phyloP scores from a whole-genome alignment of 768 basidiomycete genomes.

The Crassisporium funariophilum region DNA sequence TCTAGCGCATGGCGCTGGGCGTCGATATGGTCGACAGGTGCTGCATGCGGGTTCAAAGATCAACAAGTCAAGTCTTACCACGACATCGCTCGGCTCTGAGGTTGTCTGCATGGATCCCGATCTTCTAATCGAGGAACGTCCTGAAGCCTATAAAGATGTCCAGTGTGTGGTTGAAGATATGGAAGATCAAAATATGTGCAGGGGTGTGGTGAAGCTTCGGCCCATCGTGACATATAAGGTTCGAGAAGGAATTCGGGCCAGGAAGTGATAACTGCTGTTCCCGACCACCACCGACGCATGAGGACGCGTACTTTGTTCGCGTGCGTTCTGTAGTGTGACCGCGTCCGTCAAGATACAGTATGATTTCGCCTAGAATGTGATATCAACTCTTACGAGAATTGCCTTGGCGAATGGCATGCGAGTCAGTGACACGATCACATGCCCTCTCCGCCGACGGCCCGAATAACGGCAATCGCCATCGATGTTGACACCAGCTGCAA shows the following conservation, averaged over 20 bases:
- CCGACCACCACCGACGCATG: no score
- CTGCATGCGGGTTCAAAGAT: constrained; percentile 33
- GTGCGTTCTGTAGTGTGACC: no score
- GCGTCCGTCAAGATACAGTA: no score
- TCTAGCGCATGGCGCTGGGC: constrained; percentile 41
- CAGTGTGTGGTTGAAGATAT: constrained; percentile 38
- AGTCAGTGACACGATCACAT: no score
- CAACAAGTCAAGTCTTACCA: constrained; percentile 29
- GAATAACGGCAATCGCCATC: no score
- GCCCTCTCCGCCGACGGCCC: no score
- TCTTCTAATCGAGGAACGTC: constrained; percentile 39
- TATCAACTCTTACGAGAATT: no score
- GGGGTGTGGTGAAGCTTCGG: constrained; percentile 30
- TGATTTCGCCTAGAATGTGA: no score
- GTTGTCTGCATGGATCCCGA: constrained; percentile 37
- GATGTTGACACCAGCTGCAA: no score
- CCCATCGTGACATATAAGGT: constrained; percentile 43
- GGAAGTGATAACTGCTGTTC: constrained; percentile 10
- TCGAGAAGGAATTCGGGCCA: constrained; percentile 18
- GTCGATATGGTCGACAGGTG: constrained; percentile 33
- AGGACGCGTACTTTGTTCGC: no score
- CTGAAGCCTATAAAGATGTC: constrained; percentile 41
- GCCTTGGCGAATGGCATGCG: no score
- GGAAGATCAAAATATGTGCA: constrained; percentile 29
- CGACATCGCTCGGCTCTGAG: constrained; percentile 36